Evolutionary conservation across 306 rosid species (phyloP), one percentile per base, ranked within the genome.

Genomic region (Mimosa pudica): DNA sequence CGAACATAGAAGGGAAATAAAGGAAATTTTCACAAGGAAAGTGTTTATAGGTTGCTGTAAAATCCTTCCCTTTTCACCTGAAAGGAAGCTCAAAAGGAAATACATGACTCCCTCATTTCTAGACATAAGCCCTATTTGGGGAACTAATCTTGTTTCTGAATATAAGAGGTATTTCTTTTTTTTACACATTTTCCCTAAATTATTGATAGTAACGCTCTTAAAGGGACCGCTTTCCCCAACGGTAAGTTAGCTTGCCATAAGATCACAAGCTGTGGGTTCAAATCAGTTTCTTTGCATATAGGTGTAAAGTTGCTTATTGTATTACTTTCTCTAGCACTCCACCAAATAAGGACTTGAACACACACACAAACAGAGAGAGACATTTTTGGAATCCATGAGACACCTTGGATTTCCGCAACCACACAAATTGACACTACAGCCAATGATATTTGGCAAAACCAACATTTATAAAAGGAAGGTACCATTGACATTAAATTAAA

Each of bases 321-420:
- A 24, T 24, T 24, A 24, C 30, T 24, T 24, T 24, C 30, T 24
- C 30, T 24, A 24, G 30, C 30, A 24, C 30, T 24, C 30, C 30
- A 24, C 30, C 30, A 24, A 24, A 24, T 24, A 24, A 24, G 1
- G 30, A 24, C 30, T 24, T 24, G 30, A 24, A 24, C n/a, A n/a
- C n/a, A n/a, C 10, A 66, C 10, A 7, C 5, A 1, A 0, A 17
- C 12, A 1, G 13, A 2, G 32, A 3, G 24, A 8, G 47, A 0
- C 8, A 33, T 30, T 42, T 63, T 65, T 47, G 17, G 64, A 65
- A 66, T 57, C 14, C 63, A 66, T 52, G 60, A 52, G 20, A 16
- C 18, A 49, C 52, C 82, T 33, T 80, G 44, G 73, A 62, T 58
- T 77, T 80, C 76, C 51, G 46, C 69, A 63, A 63, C 55, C 71